Base-by-base conservation (phyloP, 306 rosid species). In the Cicer cuneatum region DNA sequence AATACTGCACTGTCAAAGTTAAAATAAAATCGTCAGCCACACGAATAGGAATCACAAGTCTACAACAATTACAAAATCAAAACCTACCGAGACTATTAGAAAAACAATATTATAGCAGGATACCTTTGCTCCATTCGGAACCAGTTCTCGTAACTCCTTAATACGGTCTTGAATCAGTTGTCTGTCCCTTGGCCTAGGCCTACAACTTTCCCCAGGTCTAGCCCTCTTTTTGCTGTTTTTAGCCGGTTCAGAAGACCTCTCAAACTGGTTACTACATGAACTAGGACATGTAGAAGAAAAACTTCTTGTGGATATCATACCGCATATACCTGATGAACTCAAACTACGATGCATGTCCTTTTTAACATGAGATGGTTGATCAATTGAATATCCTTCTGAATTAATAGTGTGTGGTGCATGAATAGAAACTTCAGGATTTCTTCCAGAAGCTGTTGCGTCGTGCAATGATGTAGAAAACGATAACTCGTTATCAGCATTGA, bases 111-210 rank as follows among this genome's bases (percentile, higher is more conserved):
- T 52, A 16, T 24, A 38, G 66, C 49, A 58, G 61, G 63, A 72
- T 85, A 93, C 98, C 90, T 94, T 94, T 45, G 96, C 93, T 81
- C 97, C 99, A 66, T 74, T 88, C 33, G 99, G 99, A 52, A 90
- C 96, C 49, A 94, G 85, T 71, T 94, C 99, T 75, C 97, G 87
- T 74, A 94, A 86, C 82, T 94, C 99, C 81, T 94, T 92, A 12
- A 94, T 92, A 33, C 99, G 99, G 72, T 94, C 99, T 84, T 94
- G 99, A 75, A 94, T 94, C 83, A 94, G 85, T 71, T 94, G 99
- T 64, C 99, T 83, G 84, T 94, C 99, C 87, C 99, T 90, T 24
- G 97, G 99, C 79, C 99, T 87, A 57, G 99, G 99, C 83, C 95
- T 90, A 83, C 89, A 80, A 81, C 80, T 90, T 81, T 92, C 99